phyloP scores from a whole-genome alignment of 805 yeast genomes.

The Saturnispora dispora region DNA sequence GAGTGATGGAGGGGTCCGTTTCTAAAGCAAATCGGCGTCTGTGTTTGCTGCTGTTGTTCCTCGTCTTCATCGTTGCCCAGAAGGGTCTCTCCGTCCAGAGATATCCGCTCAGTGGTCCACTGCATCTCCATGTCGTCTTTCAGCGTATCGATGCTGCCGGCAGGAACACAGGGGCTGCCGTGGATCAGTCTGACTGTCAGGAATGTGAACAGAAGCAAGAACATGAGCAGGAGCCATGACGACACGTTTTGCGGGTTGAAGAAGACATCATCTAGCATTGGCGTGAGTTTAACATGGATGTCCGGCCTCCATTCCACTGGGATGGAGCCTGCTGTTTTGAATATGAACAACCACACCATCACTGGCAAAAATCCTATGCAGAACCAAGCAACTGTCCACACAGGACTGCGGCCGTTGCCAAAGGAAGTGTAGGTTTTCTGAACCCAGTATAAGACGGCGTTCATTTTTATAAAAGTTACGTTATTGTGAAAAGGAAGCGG shows the following conservation, averaged over 20 bases:
- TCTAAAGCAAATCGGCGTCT: too few species aligned
- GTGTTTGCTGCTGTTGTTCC: too few species aligned
- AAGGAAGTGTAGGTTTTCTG: background rate
- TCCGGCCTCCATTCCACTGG: constrained; percentile 47
- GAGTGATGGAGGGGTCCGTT: too few species aligned
- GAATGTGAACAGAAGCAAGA: background rate
- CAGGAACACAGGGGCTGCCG: background rate
- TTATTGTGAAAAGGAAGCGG: background rate
- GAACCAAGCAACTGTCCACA: constrained; percentile 33
- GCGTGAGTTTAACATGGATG: constrained; percentile 40
- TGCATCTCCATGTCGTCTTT: background rate
- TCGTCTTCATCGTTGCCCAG: background rate
- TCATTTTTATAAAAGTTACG: background rate
- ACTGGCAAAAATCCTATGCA: constrained; percentile 43
- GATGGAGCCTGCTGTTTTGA: constrained; percentile 49
- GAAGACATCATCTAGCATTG: constrained; percentile 33
- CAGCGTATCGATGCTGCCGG: too few species aligned
- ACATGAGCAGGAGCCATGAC: background rate
- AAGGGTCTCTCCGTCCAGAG: background rate
- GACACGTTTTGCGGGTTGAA: constrained; percentile 19
- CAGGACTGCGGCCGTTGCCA: background rate
- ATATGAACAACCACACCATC: constrained; percentile 44
- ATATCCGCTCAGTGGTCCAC: background rate
- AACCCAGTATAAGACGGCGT: background rate
- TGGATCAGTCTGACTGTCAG: background rate